Conservation (phyloP, 257 asterid genomes). For the Anisodus tanguticus region DNA sequence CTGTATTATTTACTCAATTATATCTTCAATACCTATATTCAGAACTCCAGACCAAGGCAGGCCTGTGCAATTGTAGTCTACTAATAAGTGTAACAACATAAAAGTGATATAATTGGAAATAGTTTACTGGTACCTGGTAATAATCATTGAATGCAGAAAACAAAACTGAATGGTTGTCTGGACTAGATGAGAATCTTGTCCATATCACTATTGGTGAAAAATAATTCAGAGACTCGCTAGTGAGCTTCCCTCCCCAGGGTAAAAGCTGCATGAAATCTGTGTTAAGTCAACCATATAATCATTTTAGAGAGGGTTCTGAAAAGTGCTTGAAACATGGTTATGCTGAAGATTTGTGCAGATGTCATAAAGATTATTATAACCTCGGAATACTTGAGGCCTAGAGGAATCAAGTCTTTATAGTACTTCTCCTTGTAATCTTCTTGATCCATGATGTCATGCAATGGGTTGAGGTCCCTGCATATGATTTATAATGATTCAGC, state of each 20-base stretch:
- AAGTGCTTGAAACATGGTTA: constrained; percentile 11
- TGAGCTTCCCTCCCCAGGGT: constrained; percentile 98
- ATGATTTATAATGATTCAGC: neutral
- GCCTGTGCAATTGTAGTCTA: neutral
- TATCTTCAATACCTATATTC: neutral
- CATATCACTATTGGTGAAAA: constrained; percentile 93
- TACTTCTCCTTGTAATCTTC: constrained; percentile 81
- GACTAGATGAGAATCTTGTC: constrained; percentile 72
- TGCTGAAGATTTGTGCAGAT: neutral
- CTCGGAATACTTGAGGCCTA: constrained; percentile 70
- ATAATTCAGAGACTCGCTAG: constrained; percentile 77
- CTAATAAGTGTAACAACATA: neutral
- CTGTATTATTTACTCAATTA: neutral
- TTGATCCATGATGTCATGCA: constrained; percentile 60
- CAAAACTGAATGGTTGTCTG: constrained; percentile 52
- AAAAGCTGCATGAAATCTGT: constrained; percentile 86
- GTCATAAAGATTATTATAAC: constrained; percentile 39
- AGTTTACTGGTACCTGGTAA: constrained; percentile 56
- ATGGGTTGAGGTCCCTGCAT: constrained; percentile 92
- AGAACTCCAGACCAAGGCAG: neutral
- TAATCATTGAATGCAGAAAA: constrained; percentile 87
- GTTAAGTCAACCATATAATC: constrained; percentile 46
- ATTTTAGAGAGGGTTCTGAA: constrained; percentile 38
- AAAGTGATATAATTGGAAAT: neutral
- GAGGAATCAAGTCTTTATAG: constrained; percentile 64